Evolutionary conservation across 495 filamentous ascomycete genomes (phyloP), one percentile per base, ranked within the genome.

Genomic region (Penicillium simplicissimum): DNA sequence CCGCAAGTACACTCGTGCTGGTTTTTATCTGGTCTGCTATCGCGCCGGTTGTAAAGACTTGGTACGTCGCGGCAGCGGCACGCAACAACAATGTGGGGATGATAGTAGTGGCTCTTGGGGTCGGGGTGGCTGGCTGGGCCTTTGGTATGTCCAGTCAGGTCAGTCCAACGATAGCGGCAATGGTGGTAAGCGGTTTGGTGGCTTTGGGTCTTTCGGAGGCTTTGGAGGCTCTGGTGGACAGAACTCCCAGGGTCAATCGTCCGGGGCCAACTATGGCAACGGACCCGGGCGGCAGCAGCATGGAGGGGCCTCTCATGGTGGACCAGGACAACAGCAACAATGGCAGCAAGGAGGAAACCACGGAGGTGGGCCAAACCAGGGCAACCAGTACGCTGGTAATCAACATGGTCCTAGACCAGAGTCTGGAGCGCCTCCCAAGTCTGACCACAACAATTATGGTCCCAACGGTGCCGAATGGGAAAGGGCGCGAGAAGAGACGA

Each of bases 71-170:
- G n/a, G 80, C 89, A 21, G 81, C 85, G 42, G 78, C 83, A 4
- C 80, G 85, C 42, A 85, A 88, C 6, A 86, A 82, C 63, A 80
- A 84, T 17, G 84, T 86, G n/a, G 81, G 81, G 4, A 81, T 91
- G 69, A 56, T 85, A 1, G 60, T 91, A 4, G 69, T 93, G 43
- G 76, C 88, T 10, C 60, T 89, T 17, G 85, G 78, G 1, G 84
- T 94, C n/a, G 92, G 87, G 5, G 63, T 94, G 11, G 89, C 84
- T 10, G 88, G 87, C 1, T 96, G 90, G 90, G 83, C 86, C 4
- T 80, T 87, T 69, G 91, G 90, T 5, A 83, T 84, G 64, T 85
- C 81, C 89, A 91, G 69, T 77, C 74, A 9, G 82, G 85, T 21
- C 28, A 42, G 34, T 61, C 51, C 6, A 58, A 55, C 19, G 55